A percentile compares a stretch with the other conserved stretches of the same genome.
phyloP scores from a whole-genome alignment of 2,329 filamentous ascomycete genomes.

The Fusarium poae region DNA sequence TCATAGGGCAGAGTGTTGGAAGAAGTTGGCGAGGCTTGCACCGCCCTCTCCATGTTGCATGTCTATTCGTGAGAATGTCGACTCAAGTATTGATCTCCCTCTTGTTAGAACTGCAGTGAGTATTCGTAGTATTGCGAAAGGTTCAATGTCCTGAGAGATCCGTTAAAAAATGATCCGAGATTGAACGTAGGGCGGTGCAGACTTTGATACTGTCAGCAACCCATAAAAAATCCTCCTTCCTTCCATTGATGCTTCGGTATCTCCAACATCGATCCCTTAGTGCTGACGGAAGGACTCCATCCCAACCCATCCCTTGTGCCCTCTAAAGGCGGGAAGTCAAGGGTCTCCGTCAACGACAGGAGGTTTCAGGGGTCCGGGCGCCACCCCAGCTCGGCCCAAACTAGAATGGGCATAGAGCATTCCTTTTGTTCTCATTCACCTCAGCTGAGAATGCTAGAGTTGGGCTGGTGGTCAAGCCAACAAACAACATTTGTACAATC shows the following conservation, averaged over 20 bases:
- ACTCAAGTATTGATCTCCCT: not conserved
- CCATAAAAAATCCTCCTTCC: not conserved
- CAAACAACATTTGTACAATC: not conserved
- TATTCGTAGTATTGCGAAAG: not conserved
- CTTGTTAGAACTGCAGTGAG: not conserved
- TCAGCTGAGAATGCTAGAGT: conserved; percentile 28
- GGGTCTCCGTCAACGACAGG: conserved; percentile 24
- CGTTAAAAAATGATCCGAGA: not conserved
- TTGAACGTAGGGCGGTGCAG: not conserved
- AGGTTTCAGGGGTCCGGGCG: conserved; percentile 26
- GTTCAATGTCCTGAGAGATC: not conserved
- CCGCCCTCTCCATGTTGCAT: conserved; percentile 29
- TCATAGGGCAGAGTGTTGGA: conserved; percentile 39
- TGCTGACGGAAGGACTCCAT: conserved; percentile 27
- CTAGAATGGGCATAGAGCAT: conserved; percentile 19
- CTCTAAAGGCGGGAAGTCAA: conserved; percentile 22
- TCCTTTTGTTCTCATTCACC: conserved; percentile 12
- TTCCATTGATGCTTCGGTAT: conserved; percentile 7
- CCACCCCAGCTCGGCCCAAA: conserved; percentile 21
- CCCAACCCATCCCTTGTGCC: not conserved
- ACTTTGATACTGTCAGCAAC: not conserved
- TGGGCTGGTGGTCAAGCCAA: conserved; percentile 15
- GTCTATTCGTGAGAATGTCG: conserved; percentile 9
- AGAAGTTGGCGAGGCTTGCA: conserved; percentile 23
- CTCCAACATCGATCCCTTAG: conserved; percentile 21